These are phyloP conservation scores for Fusarium chuoi DNA, from an alignment of 2,329 filamentous ascomycete species.

Conservation along the genomic window DNA sequence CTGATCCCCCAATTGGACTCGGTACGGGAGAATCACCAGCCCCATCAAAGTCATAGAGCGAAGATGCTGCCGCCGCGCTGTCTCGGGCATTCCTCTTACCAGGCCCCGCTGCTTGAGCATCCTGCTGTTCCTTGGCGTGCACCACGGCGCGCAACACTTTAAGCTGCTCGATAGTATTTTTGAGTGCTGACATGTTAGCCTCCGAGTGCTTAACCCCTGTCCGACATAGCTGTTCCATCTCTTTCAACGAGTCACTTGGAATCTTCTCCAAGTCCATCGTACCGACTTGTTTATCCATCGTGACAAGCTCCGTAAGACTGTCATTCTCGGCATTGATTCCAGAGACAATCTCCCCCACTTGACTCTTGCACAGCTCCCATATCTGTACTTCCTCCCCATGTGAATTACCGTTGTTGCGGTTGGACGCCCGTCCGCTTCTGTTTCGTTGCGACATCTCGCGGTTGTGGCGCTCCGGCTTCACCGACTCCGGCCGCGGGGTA, in stretches of 20 bases:
- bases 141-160: constrained; percentile 56
- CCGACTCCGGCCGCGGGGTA: constrained; percentile 39
- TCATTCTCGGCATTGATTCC: constrained; percentile 57
- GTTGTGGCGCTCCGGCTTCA: constrained; percentile 35
- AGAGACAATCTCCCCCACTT: constrained; percentile 53
- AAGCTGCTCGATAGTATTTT: constrained; percentile 54
- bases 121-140: constrained; percentile 55
- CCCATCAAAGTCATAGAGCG: constrained; percentile 58
- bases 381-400: constrained; percentile 57
- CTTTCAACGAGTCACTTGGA: constrained; percentile 51
- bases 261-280: constrained; percentile 52
- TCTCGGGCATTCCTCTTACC: constrained; percentile 44
- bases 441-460: constrained; percentile 57
- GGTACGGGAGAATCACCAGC: constrained; percentile 58
- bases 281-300: constrained; percentile 55
- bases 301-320: constrained; percentile 52
- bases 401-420: constrained; percentile 55
- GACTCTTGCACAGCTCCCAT: constrained; percentile 55
- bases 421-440: constrained; percentile 56
- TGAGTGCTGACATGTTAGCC: constrained; percentile 50
- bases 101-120: constrained; percentile 47
- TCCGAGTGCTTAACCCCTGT: constrained; percentile 56
- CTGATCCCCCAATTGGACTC: constrained; percentile 52
- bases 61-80: constrained; percentile 46
- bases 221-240: constrained; percentile 57